Percentiles rank a stretch among this genome's conserved stretches.
Evolutionary conservation across 2,329 filamentous ascomycete genomes (phyloP).

Genomic region (Xylaria sp.): DNA sequence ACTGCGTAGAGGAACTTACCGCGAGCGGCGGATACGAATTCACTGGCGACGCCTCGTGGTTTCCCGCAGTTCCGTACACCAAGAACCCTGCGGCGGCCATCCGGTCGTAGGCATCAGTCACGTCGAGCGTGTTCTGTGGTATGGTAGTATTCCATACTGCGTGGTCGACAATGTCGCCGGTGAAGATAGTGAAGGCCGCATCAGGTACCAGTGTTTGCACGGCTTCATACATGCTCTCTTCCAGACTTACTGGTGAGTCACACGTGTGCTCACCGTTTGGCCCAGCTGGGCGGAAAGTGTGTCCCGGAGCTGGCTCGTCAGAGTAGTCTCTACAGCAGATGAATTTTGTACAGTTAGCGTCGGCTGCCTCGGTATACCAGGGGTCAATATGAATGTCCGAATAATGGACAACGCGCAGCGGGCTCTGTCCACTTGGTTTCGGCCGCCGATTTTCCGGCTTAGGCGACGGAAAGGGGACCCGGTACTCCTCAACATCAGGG

Average conservation of each 20-base stretch:
- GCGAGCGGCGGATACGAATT: constrained; percentile 60
- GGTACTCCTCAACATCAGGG: constrained; percentile 56
- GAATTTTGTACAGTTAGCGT: constrained; percentile 65
- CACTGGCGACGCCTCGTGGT: constrained; percentile 66
- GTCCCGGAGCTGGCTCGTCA: constrained; percentile 58
- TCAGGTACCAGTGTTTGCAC: constrained; percentile 59
- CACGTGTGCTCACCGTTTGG: constrained; percentile 64
- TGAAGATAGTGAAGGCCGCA: constrained; percentile 66
- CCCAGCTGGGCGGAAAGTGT: constrained; percentile 60
- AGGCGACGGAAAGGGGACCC: constrained; percentile 56
- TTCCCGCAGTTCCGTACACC: constrained; percentile 65
- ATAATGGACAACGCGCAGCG: constrained; percentile 67
- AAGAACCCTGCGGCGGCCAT: constrained; percentile 56
- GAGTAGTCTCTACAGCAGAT: constrained; percentile 67
- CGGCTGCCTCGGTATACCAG: constrained; percentile 63
- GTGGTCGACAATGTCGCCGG: constrained; percentile 67
- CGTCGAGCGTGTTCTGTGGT: constrained; percentile 44
- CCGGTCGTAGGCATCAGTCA: constrained; percentile 58
- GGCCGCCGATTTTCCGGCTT: constrained; percentile 53
- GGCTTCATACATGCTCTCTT: constrained; percentile 64
- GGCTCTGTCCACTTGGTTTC: constrained; percentile 55
- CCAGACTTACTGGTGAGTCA: constrained; percentile 61
- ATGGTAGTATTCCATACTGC: constrained; percentile 59
- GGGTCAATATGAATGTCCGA: constrained; percentile 70
- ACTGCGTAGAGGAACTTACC: constrained; percentile 56